Evolutionary conservation across 352 stramenopile species (phyloP), one percentile per base, ranked within the genome.

Genomic region (Plasmopara viticola): DNA sequence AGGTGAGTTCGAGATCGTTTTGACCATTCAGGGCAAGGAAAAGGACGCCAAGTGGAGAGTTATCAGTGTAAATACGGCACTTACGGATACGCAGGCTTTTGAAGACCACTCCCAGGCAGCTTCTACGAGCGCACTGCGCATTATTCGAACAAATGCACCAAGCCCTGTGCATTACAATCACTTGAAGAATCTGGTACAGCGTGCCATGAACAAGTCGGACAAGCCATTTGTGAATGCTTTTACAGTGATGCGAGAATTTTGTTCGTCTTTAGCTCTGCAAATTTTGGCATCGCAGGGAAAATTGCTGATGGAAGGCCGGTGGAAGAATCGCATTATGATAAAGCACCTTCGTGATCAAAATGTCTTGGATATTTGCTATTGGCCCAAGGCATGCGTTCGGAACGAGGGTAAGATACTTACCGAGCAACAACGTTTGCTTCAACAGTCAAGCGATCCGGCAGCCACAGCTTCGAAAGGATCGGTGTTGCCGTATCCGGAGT

Each of bases 191-290:
- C 64, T 94, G 28, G 78, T 94, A 43, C 83, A 94, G 48, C 80
- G 77, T 29, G 65, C 72, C n/a, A 90, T 94, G 74, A 91, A 91
- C 63, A 84, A 89, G 54, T 87, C 83, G n/a, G 64, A 78, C 9
- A 75, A 63, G 38, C 83, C 83, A 7, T 88, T 94, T 18, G 69
- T 90, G 18, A 78, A 86, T 50, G 83, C 83, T 10, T 88, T 89
- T 50, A 68, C 72, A 44, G 74, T 94, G 44, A 89, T 94, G 81
- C 70, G 77, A 17, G 78, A 91, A 53, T 94, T 94, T 49, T 90
- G 80, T 46, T 90, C 78, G 30, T 84, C 76, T 12, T 53, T 94
- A 0, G 78, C 80, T 20, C 57, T 94, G 33, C 78, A 90, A 58
- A 86, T 94, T 57, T 48, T 93, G 42, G 64, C 74, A 10, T 77